A percentile compares a stretch with the other conserved stretches of the same genome.
Evolutionary conservation across 2,329 filamentous ascomycete genomes (phyloP).

Genomic region (Periconia digitata): DNA sequence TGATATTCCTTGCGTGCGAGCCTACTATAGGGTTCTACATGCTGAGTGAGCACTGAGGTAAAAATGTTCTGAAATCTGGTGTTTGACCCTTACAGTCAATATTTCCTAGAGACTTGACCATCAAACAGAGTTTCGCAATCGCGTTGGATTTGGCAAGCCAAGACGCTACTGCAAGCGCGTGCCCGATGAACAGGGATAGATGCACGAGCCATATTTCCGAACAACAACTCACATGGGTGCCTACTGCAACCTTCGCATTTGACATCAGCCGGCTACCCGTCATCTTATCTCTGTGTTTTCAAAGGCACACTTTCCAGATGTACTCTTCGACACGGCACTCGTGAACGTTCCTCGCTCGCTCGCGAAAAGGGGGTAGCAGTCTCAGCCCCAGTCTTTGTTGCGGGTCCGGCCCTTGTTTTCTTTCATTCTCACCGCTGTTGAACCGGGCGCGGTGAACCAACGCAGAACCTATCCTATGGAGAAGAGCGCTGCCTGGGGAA

Average conservation of each 20-base stretch:
- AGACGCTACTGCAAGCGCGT: neutral
- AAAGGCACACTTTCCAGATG: neutral
- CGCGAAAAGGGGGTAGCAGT: neutral
- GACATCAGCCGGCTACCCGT: neutral
- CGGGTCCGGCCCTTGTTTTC: constrained; percentile 1
- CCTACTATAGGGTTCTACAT: too few species aligned
- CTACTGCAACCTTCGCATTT: neutral
- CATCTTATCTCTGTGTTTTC: neutral
- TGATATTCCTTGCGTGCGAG: too few species aligned
- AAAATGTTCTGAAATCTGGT: too few species aligned
- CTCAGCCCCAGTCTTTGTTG: neutral
- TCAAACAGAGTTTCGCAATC: neutral
- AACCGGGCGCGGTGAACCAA: constrained; percentile 6
- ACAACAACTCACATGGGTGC: constrained; percentile 6
- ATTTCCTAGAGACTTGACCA: too few species aligned
- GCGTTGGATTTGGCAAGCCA: neutral
- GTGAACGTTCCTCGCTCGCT: neutral
- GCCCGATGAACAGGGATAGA: neutral
- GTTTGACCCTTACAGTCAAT: too few species aligned
- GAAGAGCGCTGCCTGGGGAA: constrained; percentile 2
- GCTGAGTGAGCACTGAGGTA: too few species aligned
- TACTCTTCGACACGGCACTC: neutral
- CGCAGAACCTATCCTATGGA: constrained; percentile 4
- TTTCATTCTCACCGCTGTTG: constrained; percentile 1
- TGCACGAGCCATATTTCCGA: neutral